Evolutionary conservation across 495 filamentous ascomycete species (phyloP).

Genomic region (Alectoria sarmentosa): DNA sequence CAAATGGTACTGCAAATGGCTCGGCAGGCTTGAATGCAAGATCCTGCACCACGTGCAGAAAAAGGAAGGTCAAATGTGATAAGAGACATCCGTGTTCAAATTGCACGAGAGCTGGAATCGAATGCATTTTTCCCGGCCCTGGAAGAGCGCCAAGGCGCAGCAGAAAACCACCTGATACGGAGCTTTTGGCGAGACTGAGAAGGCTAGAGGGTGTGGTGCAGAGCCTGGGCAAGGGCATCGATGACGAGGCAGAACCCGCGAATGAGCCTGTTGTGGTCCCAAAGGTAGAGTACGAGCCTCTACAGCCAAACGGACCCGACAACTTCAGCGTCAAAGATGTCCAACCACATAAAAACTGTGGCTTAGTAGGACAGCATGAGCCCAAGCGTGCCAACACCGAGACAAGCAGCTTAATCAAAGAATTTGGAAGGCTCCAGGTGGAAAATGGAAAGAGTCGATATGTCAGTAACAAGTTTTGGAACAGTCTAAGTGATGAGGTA

Average conservation of each 20-base stretch:
- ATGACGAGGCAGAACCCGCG: slow-evolving; percentile 29
- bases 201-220: slow-evolving; percentile 79
- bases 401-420: slow-evolving; percentile 45
- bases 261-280: slow-evolving; percentile 18
- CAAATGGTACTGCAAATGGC: slow-evolving; percentile 5
- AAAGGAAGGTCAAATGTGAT: slow-evolving; percentile 83
- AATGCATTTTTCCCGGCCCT: slow-evolving; percentile 79
- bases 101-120: slow-evolving; percentile 67
- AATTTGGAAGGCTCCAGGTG: slow-evolving; percentile 76
- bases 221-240: slow-evolving; percentile 45
- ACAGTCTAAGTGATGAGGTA: slow-evolving; percentile 81
- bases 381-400: slow-evolving; percentile 31
- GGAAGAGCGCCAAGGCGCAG: slow-evolving; percentile 69
- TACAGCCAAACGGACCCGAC: neutral
- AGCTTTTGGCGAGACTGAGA: slow-evolving; percentile 68
- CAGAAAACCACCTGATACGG: slow-evolving; percentile 60
- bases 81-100: slow-evolving; percentile 79
- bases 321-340: neutral
- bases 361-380: slow-evolving; percentile 24
- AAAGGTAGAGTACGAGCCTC: neutral
- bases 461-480: slow-evolving; percentile 85
- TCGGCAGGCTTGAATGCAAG: slow-evolving; percentile 44
- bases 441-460: slow-evolving; percentile 76
- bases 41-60: slow-evolving; percentile 78
- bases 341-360: neutral